These are phyloP conservation scores for Aspergillus felis DNA, from an alignment of 2,329 filamentous ascomycete genomes.

Conservation along the genomic window DNA sequence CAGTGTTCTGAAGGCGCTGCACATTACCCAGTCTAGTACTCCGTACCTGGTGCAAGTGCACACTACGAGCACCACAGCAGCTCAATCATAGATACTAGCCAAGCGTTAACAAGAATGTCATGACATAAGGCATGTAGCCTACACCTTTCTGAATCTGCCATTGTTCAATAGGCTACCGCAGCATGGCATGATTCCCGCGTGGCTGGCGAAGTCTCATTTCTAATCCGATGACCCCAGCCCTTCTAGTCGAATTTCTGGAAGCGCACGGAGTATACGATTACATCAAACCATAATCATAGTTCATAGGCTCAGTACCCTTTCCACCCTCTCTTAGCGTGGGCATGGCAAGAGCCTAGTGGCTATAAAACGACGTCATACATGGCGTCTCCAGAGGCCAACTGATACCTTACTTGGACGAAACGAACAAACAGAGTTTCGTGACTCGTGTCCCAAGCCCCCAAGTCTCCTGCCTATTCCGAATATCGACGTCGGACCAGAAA, in stretches of 20 bases:
- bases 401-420: not conserved
- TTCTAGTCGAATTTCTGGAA: not conserved
- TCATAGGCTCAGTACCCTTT: not conserved
- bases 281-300: not conserved
- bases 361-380: not conserved
- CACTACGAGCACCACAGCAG: not conserved
- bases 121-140: not conserved
- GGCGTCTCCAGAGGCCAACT: not conserved
- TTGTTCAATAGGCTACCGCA: not conserved
- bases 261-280: not conserved
- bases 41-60: not conserved
- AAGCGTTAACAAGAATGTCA: not conserved
- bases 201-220: not conserved
- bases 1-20: not conserved
- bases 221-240: not conserved
- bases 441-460: not conserved
- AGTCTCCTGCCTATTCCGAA: not conserved
- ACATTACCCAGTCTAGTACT: not conserved
- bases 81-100: not conserved
- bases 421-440: not conserved
- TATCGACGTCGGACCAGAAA: not conserved
- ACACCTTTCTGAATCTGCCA: too few relatives aligned
- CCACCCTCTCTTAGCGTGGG: too few relatives aligned
- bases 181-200: not conserved
- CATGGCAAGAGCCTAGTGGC: not conserved